Base-by-base conservation (phyloP, 805 yeast species). In the Soucietia sequanensis region DNA sequence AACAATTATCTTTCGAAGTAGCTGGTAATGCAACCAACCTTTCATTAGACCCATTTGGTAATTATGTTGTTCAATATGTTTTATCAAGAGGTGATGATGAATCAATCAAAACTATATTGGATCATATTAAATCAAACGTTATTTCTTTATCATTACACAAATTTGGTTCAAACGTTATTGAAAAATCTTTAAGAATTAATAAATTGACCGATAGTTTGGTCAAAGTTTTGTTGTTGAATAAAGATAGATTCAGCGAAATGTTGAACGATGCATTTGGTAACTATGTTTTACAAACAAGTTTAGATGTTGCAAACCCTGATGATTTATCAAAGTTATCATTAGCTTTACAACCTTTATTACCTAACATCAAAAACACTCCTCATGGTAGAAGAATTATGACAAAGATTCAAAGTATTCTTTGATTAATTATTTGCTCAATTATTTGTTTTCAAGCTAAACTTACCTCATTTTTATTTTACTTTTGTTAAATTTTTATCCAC, bases 31-130 rank as follows among this genome's bases (percentile, higher is more conserved):
- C 95, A 24, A 73, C 81, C 30, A 72, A 70, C 23, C 71, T 93
- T 34, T 81, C 95, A 12, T 71, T 85, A 38, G 97, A 93, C 61
- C 97, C 97, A 10, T 93, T 85, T 65, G 99, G 99, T 23, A 93
- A 93, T 60, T 93, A 93, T 60, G 98, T 93, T 33, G 89, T 93
- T 33, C 99, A 93, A 62, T 91, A 93, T 53, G 95, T 93, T 15
- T 67, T 85, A 43, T 65, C 75, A 3, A 67, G 78, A 34, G 72
- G 72, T 9, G 71, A 66, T 44, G 62, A 58, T 12, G 47, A 41
- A 20, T 56, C 66, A 22, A 55, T 65, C 23, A 48, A 41, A 24
- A 40, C 55, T 27, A 64, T 68, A 22, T 51, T 65, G 43, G 52
- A 58, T 29, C 70, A 64, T 38, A 61, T 66, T 30, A 55, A 48